Percentiles rank a stretch among this genome's conserved stretches.
These are phyloP conservation scores for Cryptococcus deneoformans DNA, from an alignment of 1,284 basidiomycete genomes.

Conservation along the genomic window DNA sequence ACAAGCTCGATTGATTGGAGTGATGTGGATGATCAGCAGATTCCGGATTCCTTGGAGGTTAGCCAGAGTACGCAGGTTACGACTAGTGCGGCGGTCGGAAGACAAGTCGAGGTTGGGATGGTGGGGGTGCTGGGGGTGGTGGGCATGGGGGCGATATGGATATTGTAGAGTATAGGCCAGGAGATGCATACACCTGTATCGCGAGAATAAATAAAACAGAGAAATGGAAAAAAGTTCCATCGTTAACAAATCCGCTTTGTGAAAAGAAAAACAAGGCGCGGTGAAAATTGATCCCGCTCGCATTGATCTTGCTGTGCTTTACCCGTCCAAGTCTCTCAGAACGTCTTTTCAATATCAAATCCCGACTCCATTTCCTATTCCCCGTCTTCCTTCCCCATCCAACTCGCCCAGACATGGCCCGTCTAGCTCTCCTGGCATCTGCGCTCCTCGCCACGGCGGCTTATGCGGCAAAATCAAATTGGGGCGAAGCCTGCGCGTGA, in stretches of 20 bases:
- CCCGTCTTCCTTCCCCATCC: background rate
- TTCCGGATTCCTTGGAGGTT: constrained; percentile 31
- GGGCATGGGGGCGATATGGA: background rate
- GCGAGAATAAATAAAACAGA: too few species aligned
- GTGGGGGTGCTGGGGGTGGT: background rate
- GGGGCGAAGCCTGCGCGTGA: constrained; percentile 34
- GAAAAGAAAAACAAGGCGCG: too few species aligned
- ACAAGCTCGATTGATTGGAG: constrained; percentile 20
- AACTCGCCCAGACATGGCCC: background rate
- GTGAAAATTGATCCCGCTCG: too few species aligned
- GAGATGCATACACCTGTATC: too few species aligned
- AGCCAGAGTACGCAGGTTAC: constrained; percentile 11
- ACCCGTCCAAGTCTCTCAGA: too few species aligned
- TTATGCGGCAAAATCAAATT: constrained; percentile 16
- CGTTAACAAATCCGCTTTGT: too few species aligned
- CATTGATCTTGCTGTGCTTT: too few species aligned
- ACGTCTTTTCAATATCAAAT: too few species aligned
- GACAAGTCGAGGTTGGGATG: background rate
- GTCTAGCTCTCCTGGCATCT: background rate
- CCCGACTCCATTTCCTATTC: background rate
- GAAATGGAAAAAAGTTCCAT: too few species aligned
- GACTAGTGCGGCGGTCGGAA: background rate
- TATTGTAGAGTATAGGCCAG: background rate
- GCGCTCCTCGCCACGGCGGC: background rate
- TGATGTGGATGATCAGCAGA: constrained; percentile 35